Evolutionary conservation across 305 asterid species (phyloP), one percentile per base, ranked within the genome.

Genomic region (Nicotiana rustica): DNA sequence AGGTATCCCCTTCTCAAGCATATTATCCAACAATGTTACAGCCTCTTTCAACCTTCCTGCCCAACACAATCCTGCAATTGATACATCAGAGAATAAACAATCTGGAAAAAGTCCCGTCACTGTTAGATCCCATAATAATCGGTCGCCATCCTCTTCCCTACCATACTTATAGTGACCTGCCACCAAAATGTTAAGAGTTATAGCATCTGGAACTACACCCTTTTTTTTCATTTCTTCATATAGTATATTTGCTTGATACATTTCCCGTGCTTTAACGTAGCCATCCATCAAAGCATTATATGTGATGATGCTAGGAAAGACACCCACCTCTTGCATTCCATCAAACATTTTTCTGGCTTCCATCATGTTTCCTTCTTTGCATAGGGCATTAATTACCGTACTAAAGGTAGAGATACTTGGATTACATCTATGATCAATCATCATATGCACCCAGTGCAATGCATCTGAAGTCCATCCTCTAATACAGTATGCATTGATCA

Each of bases 211-310:
- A 78, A 88, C 81, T 49, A 95, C 89, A 55, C 94, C 92, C 77
- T 87, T 91, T 78, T 81, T 88, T 86, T 86, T 90, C 98, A 96
- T 96, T 81, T 93, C 94, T 82, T 90, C 90, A 88, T 85, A 94
- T 77, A 96, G 93, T 88, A 89, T 68, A 66, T 80, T 84, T 69
- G 98, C 98, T 75, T 44, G 84, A 85, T 84, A 84, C 33, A 92
- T 81, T 82, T 95, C 96, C 86, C 97, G 89, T 10, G 94, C 93
- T 89, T 96, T 96, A 71, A 92, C 95, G 85, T 90, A 96, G 78
- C 99, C 98, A 84, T 93, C 93, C 97, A 96, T 91, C 93, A 96
- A 84, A 81, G 90, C 82, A 49, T 96, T 96, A 84, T 91, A 96
- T 67, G 85, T 81, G 10, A 35, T 67, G 47, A 93, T 91, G 87